Conservation (phyloP, 805 yeast species). For the Nakazawaea wickerhamii region DNA sequence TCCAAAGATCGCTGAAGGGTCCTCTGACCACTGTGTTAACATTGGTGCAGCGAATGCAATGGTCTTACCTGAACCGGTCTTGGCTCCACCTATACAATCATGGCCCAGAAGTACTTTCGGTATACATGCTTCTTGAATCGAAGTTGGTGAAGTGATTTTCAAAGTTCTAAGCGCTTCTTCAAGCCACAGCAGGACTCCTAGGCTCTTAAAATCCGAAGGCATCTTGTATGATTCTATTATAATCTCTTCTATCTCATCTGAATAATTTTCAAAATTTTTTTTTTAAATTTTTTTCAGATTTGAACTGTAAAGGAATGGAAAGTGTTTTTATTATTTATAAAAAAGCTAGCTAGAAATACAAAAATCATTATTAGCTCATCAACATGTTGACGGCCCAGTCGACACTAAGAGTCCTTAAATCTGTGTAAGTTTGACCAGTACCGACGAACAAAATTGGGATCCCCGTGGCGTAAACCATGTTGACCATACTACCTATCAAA, state of each 20-base stretch:
- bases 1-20: constrained; percentile 91
- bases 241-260: constrained; percentile 4
- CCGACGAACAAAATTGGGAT: constrained; percentile 95
- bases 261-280: constrained; percentile 3
- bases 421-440: constrained; percentile 95
- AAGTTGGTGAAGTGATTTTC: constrained; percentile 80
- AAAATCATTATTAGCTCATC: constrained; percentile 35
- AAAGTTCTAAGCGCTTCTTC: constrained; percentile 73
- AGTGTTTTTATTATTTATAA: neutral
- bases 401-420: constrained; percentile 81
- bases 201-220: constrained; percentile 37
- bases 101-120: constrained; percentile 79
- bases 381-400: constrained; percentile 88
- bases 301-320: neutral
- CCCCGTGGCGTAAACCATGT: constrained; percentile 94
- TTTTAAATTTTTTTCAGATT: constrained; percentile 1
- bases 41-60: constrained; percentile 98
- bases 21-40: constrained; percentile 90
- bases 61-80: constrained; percentile 97
- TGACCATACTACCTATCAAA: constrained; percentile 92
- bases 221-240: neutral
- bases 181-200: constrained; percentile 87
- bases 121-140: constrained; percentile 83
- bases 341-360: neutral
- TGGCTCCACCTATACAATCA: constrained; percentile 97